A percentile compares a stretch with the other conserved stretches of the same genome.
These are phyloP conservation scores for Yarrowia porcina DNA, from an alignment of 805 yeast genomes.

Conservation along the genomic window DNA sequence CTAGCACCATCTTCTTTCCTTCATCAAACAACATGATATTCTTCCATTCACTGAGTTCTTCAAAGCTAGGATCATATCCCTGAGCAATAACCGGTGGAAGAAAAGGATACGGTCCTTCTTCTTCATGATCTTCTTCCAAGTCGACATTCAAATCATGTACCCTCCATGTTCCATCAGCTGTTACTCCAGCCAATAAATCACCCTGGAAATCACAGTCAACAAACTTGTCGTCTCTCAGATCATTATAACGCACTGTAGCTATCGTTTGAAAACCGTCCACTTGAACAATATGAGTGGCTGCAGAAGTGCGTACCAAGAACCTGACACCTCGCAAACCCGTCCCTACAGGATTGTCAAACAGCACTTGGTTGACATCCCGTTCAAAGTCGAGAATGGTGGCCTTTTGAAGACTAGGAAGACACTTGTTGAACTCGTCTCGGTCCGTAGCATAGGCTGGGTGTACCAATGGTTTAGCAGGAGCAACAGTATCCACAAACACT, in stretches of 20 bases:
- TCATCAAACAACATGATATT: neutral
- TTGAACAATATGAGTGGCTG: neutral
- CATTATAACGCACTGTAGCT: neutral
- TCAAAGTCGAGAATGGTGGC: neutral
- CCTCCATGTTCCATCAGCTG: conserved; percentile 17
- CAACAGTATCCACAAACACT: neutral
- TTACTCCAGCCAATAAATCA: neutral
- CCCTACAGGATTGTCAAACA: neutral
- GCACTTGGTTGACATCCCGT: neutral
- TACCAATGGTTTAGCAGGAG: neutral
- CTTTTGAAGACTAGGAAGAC: neutral
- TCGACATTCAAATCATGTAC: neutral
- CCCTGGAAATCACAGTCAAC: neutral
- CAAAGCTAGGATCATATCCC: neutral
- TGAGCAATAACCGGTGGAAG: neutral
- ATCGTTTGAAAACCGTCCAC: neutral
- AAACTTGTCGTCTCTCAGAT: neutral
- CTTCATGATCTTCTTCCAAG: neutral
- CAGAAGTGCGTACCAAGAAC: neutral
- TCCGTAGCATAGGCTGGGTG: neutral
- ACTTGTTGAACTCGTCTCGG: neutral
- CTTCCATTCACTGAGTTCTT: conserved; percentile 4
- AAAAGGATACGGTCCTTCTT: too few relatives aligned
- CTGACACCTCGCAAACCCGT: neutral
- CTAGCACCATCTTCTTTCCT: neutral